phyloP scores from a whole-genome alignment of 148 eudicot species.

The Arctostaphylos glauca region DNA sequence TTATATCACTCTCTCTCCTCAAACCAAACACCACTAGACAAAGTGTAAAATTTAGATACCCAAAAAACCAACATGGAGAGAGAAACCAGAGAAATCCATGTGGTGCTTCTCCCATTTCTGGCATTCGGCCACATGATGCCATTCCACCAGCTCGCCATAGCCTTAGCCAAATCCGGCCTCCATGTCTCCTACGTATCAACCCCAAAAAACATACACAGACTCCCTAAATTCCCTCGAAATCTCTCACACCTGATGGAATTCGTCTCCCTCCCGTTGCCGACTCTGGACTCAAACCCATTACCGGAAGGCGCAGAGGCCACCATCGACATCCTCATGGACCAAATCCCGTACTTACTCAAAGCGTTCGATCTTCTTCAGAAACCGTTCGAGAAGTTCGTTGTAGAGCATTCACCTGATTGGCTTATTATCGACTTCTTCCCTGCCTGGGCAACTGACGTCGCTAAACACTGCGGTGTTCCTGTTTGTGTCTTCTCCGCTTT shows the following conservation, averaged over 20 bases:
- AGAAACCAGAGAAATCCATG: too few relatives aligned
- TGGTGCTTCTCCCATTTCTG: conserved; percentile 20
- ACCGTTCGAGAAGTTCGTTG: conserved; percentile 9
- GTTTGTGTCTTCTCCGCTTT: conserved; percentile 6
- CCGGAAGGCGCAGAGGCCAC: conserved; percentile 24
- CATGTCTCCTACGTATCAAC: conserved; percentile 23
- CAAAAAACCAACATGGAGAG: too few relatives aligned
- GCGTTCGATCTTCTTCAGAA: conserved; percentile 22
- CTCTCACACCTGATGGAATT: background rate
- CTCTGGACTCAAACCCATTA: background rate
- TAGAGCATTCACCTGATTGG: conserved; percentile 22
- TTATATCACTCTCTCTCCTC: too few relatives aligned
- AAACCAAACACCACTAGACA: too few relatives aligned
- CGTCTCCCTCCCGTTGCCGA: conserved; percentile 14
- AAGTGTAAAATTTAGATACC: too few relatives aligned
- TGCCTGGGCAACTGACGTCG: conserved; percentile 20
- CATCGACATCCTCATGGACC: conserved; percentile 16
- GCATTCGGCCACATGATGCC: conserved; percentile 32
- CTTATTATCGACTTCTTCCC: conserved; percentile 11
- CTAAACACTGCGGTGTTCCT: background rate
- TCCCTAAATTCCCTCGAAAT: conserved; percentile 12
- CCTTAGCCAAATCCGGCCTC: conserved; percentile 24
- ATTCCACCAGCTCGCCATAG: conserved; percentile 16
- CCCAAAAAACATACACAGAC: too few relatives aligned
- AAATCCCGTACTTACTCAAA: conserved; percentile 1